phyloP scores from a whole-genome alignment of 2,329 filamentous ascomycete species.

The Trichophyton equinum region DNA sequence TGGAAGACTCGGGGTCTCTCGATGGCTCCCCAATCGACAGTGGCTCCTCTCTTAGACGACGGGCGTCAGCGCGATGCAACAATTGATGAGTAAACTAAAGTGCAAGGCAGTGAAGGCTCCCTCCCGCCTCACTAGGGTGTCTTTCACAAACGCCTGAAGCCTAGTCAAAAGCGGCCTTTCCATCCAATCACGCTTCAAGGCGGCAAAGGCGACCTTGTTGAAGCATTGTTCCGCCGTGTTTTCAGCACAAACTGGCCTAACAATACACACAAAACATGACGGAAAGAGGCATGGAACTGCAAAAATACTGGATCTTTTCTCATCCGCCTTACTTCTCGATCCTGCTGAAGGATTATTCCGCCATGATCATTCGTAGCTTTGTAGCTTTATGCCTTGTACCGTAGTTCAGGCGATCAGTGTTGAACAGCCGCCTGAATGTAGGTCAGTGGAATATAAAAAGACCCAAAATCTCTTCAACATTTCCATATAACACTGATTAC shows the following conservation, averaged over 20 bases:
- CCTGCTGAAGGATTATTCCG: background rate
- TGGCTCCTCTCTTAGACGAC: background rate
- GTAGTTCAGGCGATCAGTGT: background rate
- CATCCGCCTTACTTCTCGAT: background rate
- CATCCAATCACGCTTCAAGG: background rate
- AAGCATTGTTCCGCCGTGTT: background rate
- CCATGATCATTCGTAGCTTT: background rate
- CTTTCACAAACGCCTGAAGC: background rate
- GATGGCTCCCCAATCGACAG: background rate
- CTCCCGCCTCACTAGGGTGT: background rate
- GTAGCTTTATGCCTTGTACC: background rate
- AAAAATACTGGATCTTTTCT: background rate
- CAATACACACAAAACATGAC: background rate
- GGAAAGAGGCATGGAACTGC: background rate
- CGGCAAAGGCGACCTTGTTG: background rate
- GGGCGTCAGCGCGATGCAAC: background rate
- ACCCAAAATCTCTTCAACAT: background rate
- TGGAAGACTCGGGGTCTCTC: background rate
- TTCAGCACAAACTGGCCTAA: background rate
- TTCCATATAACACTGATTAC: background rate
- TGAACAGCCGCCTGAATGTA: background rate
- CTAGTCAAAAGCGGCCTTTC: background rate
- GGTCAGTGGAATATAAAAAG: background rate
- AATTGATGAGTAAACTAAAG: background rate
- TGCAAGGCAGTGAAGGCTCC: background rate